A percentile compares a stretch with the other conserved stretches of the same genome.
Evolutionary conservation across 1,139 yeast genomes (phyloP).

Genomic region (Candida pseudocylindracea): DNA sequence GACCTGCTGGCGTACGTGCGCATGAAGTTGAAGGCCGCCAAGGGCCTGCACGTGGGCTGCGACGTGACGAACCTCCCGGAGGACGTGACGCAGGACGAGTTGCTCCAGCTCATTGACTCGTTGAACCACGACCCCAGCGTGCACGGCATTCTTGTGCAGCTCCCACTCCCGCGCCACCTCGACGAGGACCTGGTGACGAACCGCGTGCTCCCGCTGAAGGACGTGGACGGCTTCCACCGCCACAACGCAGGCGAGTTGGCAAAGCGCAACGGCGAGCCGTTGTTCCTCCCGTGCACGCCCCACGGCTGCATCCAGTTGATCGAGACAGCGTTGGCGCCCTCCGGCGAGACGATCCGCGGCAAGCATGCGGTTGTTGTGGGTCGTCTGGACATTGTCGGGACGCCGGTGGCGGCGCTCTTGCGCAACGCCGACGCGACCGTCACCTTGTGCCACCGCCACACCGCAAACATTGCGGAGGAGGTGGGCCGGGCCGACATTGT

Average conservation of each 20-base stretch:
- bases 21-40: slow-evolving; percentile 86
- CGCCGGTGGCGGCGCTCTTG: slow-evolving; percentile 72
- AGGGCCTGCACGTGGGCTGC: slow-evolving; percentile 61
- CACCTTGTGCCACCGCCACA: slow-evolving; percentile 58
- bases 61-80: slow-evolving; percentile 47
- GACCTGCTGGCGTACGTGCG: slow-evolving; percentile 89
- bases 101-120: slow-evolving; percentile 32
- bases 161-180: slow-evolving; percentile 72
- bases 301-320: slow-evolving; percentile 76
- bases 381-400: slow-evolving; percentile 90
- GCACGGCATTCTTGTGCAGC: slow-evolving; percentile 80
- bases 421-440: slow-evolving; percentile 67
- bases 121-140: slow-evolving; percentile 49
- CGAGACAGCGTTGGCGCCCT: slow-evolving; percentile 28
- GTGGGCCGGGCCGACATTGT: slow-evolving; percentile 70
- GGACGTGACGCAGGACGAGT: slow-evolving; percentile 27
- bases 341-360: slow-evolving; percentile 26
- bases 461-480: slow-evolving; percentile 45
- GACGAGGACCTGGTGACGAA: slow-evolving; percentile 62
- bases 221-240: slow-evolving; percentile 92
- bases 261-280: slow-evolving; percentile 72
- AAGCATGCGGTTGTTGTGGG: slow-evolving; percentile 88
- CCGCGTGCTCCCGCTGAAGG: slow-evolving; percentile 60
- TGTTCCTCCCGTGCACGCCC: slow-evolving; percentile 89
- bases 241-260: slow-evolving; percentile 80